These are phyloP conservation scores for Verbascum thapsus DNA, from an alignment of 257 asterid genomes.

Conservation along the genomic window DNA sequence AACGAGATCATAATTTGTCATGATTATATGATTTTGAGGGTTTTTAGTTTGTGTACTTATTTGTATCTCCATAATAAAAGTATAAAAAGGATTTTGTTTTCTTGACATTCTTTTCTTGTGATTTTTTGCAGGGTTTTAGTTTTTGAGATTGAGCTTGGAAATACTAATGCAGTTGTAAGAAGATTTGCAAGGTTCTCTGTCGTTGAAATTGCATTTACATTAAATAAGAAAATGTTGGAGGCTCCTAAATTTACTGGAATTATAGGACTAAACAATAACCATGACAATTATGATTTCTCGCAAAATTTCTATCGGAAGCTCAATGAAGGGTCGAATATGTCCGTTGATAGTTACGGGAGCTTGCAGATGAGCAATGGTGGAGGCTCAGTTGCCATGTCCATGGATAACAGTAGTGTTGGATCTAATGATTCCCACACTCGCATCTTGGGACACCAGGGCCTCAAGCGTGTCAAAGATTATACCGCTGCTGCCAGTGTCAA, in stretches of 20 bases:
- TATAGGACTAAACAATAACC: constrained; percentile 52
- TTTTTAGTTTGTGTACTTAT: neutral
- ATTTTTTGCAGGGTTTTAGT: constrained; percentile 29
- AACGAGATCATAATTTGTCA: neutral
- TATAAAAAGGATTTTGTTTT: neutral
- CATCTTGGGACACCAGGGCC: constrained; percentile 66
- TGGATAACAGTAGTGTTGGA: constrained; percentile 77
- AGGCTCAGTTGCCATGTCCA: constrained; percentile 74
- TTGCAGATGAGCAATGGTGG: constrained; percentile 72
- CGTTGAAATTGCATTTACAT: neutral
- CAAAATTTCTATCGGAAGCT: constrained; percentile 73
- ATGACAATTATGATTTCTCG: constrained; percentile 55
- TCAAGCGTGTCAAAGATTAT: constrained; percentile 59
- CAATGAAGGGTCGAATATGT: constrained; percentile 71
- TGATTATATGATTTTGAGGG: neutral
- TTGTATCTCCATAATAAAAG: constrained; percentile 5
- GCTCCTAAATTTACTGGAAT: constrained; percentile 65
- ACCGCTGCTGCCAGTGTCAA: constrained; percentile 64
- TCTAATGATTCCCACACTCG: constrained; percentile 72
- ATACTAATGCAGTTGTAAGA: constrained; percentile 38
- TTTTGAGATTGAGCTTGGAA: constrained; percentile 29
- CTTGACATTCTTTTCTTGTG: constrained; percentile 2
- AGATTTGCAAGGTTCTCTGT: constrained; percentile 20
- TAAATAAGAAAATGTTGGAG: constrained; percentile 52
- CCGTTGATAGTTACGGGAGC: constrained; percentile 72